Base-by-base conservation (phyloP, 805 yeast species). In the Yamadazyma insecticola region DNA sequence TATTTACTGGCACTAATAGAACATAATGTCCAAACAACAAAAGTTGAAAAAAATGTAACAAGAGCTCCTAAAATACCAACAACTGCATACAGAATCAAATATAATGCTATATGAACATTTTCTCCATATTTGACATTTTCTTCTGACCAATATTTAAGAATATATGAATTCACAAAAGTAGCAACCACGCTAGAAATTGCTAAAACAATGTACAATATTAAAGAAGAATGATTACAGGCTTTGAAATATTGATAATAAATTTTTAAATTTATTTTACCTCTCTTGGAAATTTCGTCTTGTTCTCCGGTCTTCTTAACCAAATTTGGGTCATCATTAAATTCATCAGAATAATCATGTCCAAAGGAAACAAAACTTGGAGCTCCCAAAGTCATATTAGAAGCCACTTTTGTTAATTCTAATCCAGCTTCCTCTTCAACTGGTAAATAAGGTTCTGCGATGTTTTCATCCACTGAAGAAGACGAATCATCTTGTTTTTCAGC, bases 111-210 rank as follows among this genome's bases (percentile, higher is more conserved):
- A 10, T 41, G 22, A 13, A 51, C 51, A 30, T 56, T 60, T 29
- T 41, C 28, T 5, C 57, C 57, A 9, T 33, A 38, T 15, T 33
- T 35, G 13, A 46, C 37, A 30, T 59, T 60, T 19, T 38, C 33
- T 33, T 61, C 64, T 2, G 68, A 60, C 68, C 68, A 62, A 24
- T 43, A 39, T 36, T 57, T 58, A 40, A 61, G 47, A 8, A 57
- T 37, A 35, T 52, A 53, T 26, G 49, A 54, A 20, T 55, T 57
- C n/a, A 44, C 29, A 24, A 54, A 38, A 3, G 37, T 33, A 9
- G 44, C 34, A n/a, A 37, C 29, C 16, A 52, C 47, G 16, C 51
- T 47, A 27, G 39, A 29, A 3, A 45, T 41, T 7, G 53, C 42
- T 9, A 49, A 47, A 5, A 43, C 30, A 26, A 55, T 40, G 33